phyloP scores from a whole-genome alignment of 1,139 yeast species.

The Yamadazyma spencermartinsiae region DNA sequence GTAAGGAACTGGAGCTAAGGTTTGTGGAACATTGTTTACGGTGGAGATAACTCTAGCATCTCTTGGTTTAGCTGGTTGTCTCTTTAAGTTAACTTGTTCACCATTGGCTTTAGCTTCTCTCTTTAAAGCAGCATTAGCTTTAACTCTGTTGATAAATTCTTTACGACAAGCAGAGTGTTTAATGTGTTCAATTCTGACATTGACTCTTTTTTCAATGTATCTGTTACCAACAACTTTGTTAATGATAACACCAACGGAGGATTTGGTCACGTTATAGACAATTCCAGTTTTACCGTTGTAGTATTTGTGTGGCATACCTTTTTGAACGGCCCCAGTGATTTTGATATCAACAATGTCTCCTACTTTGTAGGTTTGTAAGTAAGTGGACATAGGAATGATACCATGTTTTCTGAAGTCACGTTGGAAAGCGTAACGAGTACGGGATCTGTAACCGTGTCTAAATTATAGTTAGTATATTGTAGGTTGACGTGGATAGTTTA shows the following conservation, averaged over 20 bases:
- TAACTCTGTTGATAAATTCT: conserved; percentile 98
- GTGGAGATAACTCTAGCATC: conserved; percentile 80
- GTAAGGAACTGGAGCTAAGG: conserved; percentile 98
- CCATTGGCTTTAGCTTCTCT: conserved; percentile 95
- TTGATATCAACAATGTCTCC: conserved; percentile 99
- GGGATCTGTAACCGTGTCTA: conserved; percentile 97
- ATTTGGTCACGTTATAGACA: conserved; percentile 96
- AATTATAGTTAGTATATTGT: conserved; percentile 8
- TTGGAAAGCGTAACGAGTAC: conserved; percentile 99
- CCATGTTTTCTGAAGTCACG: conserved; percentile 99
- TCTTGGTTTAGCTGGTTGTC: conserved; percentile 99
- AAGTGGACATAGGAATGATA: conserved; percentile 89
- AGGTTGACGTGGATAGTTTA: not conserved
- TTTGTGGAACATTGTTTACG: conserved; percentile 84
- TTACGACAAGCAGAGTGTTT: conserved; percentile 99
- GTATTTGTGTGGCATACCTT: conserved; percentile 99
- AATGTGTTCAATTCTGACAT: conserved; percentile 97
- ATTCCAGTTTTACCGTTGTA: conserved; percentile 99
- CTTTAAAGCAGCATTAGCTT: conserved; percentile 91
- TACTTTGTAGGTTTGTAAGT: conserved; percentile 96
- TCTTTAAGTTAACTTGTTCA: conserved; percentile 87
- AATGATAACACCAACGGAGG: conserved; percentile 96
- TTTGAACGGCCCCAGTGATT: conserved; percentile 98
- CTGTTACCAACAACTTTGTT: conserved; percentile 99
- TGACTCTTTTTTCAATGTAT: conserved; percentile 97